Evolutionary conservation across 2,329 filamentous ascomycete species (phyloP).

Genomic region (Arachnopeziza araneosa): DNA sequence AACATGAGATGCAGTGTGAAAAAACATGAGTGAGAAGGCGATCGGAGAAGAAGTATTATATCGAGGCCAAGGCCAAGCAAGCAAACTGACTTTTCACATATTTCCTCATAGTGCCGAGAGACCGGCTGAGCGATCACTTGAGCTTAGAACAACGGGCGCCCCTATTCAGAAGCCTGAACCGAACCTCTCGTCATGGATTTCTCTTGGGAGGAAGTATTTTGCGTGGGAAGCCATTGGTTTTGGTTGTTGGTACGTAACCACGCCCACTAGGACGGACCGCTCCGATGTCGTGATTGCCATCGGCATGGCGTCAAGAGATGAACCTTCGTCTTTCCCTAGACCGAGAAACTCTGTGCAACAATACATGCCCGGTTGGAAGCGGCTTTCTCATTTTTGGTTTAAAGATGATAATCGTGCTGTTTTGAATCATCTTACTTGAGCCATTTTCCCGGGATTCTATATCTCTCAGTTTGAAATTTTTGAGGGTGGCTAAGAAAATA

Average conservation of each 20-base stretch:
- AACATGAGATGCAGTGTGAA: background rate
- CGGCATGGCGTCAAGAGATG: background rate
- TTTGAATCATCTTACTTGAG: background rate
- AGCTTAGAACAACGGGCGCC: background rate
- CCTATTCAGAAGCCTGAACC: background rate
- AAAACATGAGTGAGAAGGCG: background rate
- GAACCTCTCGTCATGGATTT: background rate
- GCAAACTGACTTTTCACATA: background rate
- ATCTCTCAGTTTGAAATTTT: background rate
- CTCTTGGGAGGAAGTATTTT: background rate
- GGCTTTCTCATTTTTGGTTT: background rate
- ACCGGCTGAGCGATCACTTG: background rate
- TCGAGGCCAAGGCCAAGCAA: background rate
- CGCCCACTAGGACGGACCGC: background rate
- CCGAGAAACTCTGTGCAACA: background rate
- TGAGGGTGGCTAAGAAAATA: too few relatives aligned
- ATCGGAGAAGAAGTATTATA: background rate
- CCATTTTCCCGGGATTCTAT: background rate
- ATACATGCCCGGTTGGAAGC: background rate
- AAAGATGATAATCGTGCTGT: background rate
- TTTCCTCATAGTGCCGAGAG: background rate
- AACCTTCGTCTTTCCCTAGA: background rate
- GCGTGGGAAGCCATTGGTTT: background rate
- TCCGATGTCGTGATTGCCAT: background rate
- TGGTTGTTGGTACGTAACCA: background rate